These are phyloP conservation scores for Calendula officinalis DNA, from an alignment of 129 eudicot species.

Conservation along the genomic window DNA sequence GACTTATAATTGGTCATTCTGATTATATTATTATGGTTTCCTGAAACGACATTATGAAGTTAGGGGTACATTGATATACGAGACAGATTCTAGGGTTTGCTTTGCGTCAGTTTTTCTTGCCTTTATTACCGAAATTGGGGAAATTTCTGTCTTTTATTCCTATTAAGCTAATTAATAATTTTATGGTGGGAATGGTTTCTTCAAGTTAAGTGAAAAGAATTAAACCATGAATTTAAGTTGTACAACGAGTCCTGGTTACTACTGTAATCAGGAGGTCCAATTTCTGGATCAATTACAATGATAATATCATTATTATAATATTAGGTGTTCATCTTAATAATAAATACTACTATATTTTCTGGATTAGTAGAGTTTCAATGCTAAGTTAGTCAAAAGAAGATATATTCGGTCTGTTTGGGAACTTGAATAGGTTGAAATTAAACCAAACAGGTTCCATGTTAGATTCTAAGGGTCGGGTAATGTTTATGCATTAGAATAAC, in stretches of 20 bases:
- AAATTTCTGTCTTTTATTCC: background rate
- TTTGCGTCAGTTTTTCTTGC: background rate
- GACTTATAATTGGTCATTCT: background rate
- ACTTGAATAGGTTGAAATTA: no score
- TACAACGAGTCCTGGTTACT: background rate
- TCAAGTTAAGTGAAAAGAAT: background rate
- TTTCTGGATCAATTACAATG: background rate
- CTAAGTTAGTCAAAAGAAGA: background rate
- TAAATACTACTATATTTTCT: background rate
- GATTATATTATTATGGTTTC: constrained; percentile 2
- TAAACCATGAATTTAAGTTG: no score
- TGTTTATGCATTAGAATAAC: no score
- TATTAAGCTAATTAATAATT: background rate
- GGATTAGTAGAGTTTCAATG: background rate
- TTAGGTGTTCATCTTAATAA: background rate
- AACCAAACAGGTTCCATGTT: no score
- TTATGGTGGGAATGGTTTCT: background rate
- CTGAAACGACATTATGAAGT: background rate
- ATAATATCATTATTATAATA: background rate
- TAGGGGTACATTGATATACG: background rate
- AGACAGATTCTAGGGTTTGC: background rate
- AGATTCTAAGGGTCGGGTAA: no score
- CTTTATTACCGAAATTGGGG: background rate
- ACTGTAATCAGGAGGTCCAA: background rate
- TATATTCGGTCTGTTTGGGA: no score